Base-by-base conservation (phyloP, 2,329 filamentous ascomycete species). In the Rutstroemia sp. region DNA sequence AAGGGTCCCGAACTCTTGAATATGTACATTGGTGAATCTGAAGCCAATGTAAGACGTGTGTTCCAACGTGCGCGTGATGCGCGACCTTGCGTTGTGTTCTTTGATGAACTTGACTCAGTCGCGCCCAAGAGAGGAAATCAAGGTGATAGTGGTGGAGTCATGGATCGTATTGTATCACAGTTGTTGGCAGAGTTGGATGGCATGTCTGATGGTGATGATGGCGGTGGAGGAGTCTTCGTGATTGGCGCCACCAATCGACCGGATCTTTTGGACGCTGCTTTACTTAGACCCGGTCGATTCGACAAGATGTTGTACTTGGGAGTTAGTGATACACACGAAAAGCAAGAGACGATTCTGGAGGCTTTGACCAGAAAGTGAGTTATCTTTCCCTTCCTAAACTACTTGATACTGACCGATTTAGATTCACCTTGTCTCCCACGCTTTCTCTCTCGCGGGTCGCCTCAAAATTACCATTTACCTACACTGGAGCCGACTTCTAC, bases 281-380 rank as follows among this genome's bases (percentile, higher is more conserved):
- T 99, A 57, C 76, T 97, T 46, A 83, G 92, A 54, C 94, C 92
- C 1, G 92, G 92, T 2, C 80, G 92, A 58, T 97, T 99, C 71
- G 94, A 99, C 70, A 97, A 97, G 77, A 95, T 97, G 92, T 81
- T 99, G 30, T 99, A 97, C 68, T 78, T 99, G 12, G 94, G 94
- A 38, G 91, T 99, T 8, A 95, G 90, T 7, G 94, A 99, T 72
- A 96, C 92, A 4, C 92, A 97, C 67, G 89, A 95, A 17, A 97
- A 97, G 76, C 94, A 99, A 73, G 82, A 89, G 60, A 96, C 86
- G 21, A 97, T 99, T 61, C 75, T 99, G 68, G 90, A 97, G 71
- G 94, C 94, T 1, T 75, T 99, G 68, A 97, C 94, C 1, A 81
- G 94, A 67, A 99, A 97, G 88, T 92, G 78, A 67, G 86, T 40